Conservation (phyloP, 2,329 filamentous ascomycete species). For the Leptosphaerulina australis region DNA sequence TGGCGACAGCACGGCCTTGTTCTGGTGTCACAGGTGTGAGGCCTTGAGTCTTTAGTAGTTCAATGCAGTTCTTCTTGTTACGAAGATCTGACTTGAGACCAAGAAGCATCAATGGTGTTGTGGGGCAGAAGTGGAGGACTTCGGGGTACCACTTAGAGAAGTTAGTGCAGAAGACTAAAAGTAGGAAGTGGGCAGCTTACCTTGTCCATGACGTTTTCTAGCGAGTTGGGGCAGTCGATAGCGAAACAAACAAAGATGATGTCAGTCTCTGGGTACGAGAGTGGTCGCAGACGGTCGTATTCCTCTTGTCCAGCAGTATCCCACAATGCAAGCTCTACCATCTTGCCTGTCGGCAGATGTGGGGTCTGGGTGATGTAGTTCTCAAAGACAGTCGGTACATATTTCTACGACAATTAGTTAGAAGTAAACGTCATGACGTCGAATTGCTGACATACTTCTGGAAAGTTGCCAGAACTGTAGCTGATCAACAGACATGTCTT, state of each 20-base stretch:
- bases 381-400: constrained; percentile 98
- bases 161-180: constrained; percentile 33
- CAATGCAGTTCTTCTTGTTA: constrained; percentile 93
- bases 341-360: constrained; percentile 87
- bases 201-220: constrained; percentile 99
- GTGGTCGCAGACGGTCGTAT: constrained; percentile 91
- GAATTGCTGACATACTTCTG: constrained; percentile 70
- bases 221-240: constrained; percentile 96
- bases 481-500: constrained; percentile 99
- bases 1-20: constrained; percentile 84
- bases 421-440: neutral
- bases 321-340: constrained; percentile 95
- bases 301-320: constrained; percentile 98
- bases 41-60: constrained; percentile 97
- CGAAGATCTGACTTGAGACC: constrained; percentile 97
- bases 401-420: constrained; percentile 72
- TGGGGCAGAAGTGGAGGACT: constrained; percentile 98
- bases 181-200: constrained; percentile 57
- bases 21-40: constrained; percentile 92
- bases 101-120: constrained; percentile 92
- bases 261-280: constrained; percentile 98
- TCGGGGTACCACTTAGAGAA: constrained; percentile 92
- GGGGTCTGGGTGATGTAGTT: constrained; percentile 99
- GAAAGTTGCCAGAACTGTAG: constrained; percentile 98
- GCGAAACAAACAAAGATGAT: constrained; percentile 98